Conservation (phyloP, 352 stramenopile genomes). For the Globisporangium spiculum region DNA sequence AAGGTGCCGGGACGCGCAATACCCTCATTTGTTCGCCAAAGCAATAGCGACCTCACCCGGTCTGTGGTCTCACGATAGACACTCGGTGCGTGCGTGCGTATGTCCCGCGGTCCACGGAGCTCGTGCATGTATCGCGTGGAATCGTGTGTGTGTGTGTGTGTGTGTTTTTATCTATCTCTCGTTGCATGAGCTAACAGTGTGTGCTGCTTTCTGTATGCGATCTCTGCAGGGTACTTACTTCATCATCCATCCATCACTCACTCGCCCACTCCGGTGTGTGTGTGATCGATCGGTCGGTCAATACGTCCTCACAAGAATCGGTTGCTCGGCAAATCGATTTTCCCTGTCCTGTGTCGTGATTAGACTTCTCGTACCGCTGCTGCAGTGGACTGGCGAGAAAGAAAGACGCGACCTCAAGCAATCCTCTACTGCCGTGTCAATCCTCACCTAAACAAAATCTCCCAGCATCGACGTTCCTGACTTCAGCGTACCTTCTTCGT, state of each 20-base stretch:
- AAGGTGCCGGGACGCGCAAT: conserved; percentile 1
- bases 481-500: conserved; percentile 2
- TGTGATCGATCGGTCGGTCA: not conserved
- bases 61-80: conserved; percentile 5
- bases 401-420: not conserved
- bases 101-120: not conserved
- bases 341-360: not conserved
- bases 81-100: not conserved
- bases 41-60: conserved; percentile 3
- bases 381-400: not conserved
- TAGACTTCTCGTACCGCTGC: not conserved
- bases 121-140: not conserved
- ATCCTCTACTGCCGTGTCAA: not conserved
- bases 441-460: not conserved
- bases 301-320: not conserved
- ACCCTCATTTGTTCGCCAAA: conserved; percentile 8
- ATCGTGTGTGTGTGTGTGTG: not conserved
- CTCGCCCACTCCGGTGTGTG: not conserved
- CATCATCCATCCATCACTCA: not conserved
- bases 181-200: not conserved
- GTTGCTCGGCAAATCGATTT: not conserved
- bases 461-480: conserved; percentile 1
- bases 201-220: not conserved
- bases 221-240: conserved; percentile 2
- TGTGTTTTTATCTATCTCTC: not conserved